Base-by-base conservation (phyloP, 768 basidiomycete species). In the Mycena galopus region DNA sequence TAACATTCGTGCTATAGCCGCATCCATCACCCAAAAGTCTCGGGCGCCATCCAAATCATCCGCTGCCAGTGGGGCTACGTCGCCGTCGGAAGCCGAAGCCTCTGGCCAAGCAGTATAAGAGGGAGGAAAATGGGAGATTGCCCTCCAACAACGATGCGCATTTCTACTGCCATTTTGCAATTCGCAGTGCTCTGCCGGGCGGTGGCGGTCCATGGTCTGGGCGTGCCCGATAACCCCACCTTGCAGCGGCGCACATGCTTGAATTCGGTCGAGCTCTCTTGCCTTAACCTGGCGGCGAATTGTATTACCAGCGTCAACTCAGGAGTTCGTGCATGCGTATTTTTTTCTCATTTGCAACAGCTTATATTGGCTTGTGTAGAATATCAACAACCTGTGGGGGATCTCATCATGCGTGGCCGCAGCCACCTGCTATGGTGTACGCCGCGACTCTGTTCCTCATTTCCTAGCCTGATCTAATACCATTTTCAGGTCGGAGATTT, bases 391-490 rank as follows among this genome's bases (percentile, higher is more conserved):
- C n/a, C 42, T 75, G n/a, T 75, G 73, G 73, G 55, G 66, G n/a
- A 55, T 72, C 11, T 33, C 29, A 6, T 67, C 64, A 33, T 75
- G 73, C 30, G 73, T 75, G 25, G 73, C 73, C 19, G 73, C 70
- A 14, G 73, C 73, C 9, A 72, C 73, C 37, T 75, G 73, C 56
- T 71, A 75, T 44, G 73, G 71, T 23, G 73, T 74, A 37, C 2
- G 73, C 25, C 19, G 12, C 25, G 19, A 42, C 33, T 5, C n/a
- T 50, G 10, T 14, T n/a, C 5, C 50, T 21, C 51, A 19, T 42
- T 35, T 19, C 25, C 17, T 30, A 7, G n/a, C 19, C 44, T 67
- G 37, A 70, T n/a, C 19, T n/a, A 7, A 10, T 7, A 21, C 14
- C 11, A 42, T 51, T 32, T 25, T 1, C 42, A 74, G 73, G 70